Percentiles rank a stretch among this genome's conserved stretches.
phyloP scores from a whole-genome alignment of 2,329 filamentous ascomycete genomes.

The Fusarium camptoceras region DNA sequence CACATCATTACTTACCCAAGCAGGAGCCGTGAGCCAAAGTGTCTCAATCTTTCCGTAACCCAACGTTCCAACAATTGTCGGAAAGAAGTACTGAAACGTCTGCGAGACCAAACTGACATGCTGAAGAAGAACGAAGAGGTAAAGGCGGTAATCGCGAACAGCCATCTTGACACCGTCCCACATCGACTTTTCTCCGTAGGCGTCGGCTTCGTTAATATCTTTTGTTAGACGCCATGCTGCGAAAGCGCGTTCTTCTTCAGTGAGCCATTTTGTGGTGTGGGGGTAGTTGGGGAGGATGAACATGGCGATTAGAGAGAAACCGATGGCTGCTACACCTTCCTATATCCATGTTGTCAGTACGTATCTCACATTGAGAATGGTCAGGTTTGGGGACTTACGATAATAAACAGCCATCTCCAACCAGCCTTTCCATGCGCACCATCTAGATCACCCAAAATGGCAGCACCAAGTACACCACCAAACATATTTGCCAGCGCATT shows the following conservation, averaged over 20 bases:
- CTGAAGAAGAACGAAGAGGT: constrained; percentile 66
- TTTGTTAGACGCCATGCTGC: constrained; percentile 64
- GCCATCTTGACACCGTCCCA: constrained; percentile 61
- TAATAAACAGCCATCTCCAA: constrained; percentile 76
- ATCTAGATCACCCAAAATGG: constrained; percentile 58
- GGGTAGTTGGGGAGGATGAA: constrained; percentile 65
- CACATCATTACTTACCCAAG: constrained; percentile 59
- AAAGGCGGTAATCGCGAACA: constrained; percentile 62
- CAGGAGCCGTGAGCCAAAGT: constrained; percentile 67
- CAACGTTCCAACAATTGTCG: constrained; percentile 70
- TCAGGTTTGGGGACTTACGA: constrained; percentile 49
- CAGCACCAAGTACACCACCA: constrained; percentile 63
- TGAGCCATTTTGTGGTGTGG: constrained; percentile 63
- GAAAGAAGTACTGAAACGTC: constrained; percentile 75
- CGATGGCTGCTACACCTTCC: constrained; percentile 57
- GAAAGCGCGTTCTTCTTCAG: constrained; percentile 62
- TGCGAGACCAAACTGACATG: constrained; percentile 64
- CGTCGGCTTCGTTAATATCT: constrained; percentile 61
- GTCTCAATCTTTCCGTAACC: constrained; percentile 67
- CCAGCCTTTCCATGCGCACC: constrained; percentile 65
- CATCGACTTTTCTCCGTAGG: constrained; percentile 51
- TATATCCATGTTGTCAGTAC: neutral
- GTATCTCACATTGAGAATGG: accelerated
- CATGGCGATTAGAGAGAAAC: constrained; percentile 49
- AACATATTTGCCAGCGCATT: constrained; percentile 66